These are phyloP conservation scores for Murraya paniculata DNA, from an alignment of 345 rosid species.

Conservation along the genomic window DNA sequence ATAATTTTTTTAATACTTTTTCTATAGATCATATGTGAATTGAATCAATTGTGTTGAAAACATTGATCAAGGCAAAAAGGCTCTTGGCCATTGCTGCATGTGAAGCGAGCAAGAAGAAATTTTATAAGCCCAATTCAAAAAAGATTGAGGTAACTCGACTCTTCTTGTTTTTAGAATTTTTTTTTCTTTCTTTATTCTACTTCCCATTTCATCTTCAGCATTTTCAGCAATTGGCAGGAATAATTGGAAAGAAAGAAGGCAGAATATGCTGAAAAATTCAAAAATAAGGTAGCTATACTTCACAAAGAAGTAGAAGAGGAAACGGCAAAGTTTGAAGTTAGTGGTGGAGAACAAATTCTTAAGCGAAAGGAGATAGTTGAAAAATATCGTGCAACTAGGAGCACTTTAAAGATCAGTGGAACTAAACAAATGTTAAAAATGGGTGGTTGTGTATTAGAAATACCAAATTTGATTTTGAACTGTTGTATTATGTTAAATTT, in stretches of 20 bases:
- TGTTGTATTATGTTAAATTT: too few relatives aligned
- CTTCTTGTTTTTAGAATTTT: not conserved
- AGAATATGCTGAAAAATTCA: constrained; percentile 69
- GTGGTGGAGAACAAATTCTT: constrained; percentile 68
- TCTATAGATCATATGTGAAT: not conserved
- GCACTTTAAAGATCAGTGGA: constrained; percentile 47
- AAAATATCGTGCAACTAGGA: constrained; percentile 71
- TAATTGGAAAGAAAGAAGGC: constrained; percentile 81
- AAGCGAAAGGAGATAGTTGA: constrained; percentile 91
- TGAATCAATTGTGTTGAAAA: not conserved
- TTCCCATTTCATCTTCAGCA: not conserved
- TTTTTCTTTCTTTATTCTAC: not conserved
- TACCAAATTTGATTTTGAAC: too few relatives aligned
- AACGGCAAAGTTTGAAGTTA: constrained; percentile 76
- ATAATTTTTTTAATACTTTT: too few relatives aligned
- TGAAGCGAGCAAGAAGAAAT: constrained; percentile 87
- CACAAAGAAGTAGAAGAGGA: constrained; percentile 86
- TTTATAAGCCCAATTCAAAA: constrained; percentile 65
- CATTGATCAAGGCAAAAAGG: constrained; percentile 64
- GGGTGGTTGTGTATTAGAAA: too few relatives aligned
- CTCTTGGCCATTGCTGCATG: constrained; percentile 59
- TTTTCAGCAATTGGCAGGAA: constrained; percentile 44
- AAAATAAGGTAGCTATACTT: constrained; percentile 68
- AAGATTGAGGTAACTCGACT: constrained; percentile 54
- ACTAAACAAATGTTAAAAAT: too few relatives aligned